phyloP scores from a whole-genome alignment of 2,329 filamentous ascomycete genomes.

The Aspergillus oerlinghausenensis region DNA sequence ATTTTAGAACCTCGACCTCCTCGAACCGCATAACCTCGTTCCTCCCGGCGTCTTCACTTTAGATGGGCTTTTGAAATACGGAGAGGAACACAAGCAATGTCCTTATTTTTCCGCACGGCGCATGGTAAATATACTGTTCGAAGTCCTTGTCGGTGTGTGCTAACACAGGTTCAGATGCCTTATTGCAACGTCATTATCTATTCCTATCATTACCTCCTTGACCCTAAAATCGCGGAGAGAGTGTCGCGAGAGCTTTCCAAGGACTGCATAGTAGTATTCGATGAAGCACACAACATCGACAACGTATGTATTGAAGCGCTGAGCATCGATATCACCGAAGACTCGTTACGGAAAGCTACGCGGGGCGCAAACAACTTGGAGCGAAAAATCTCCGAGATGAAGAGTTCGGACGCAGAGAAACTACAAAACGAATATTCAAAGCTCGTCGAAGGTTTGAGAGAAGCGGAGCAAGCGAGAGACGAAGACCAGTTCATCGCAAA shows the following conservation, averaged over 20 bases:
- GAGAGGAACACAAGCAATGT: constrained; percentile 93
- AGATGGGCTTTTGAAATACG: constrained; percentile 81
- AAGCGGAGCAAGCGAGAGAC: constrained; percentile 81
- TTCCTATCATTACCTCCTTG: constrained; percentile 95
- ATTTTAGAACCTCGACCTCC: constrained; percentile 75
- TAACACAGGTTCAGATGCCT: constrained; percentile 65
- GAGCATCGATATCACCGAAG: constrained; percentile 94
- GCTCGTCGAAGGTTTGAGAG: constrained; percentile 83
- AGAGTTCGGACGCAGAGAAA: constrained; percentile 89
- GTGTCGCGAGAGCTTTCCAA: constrained; percentile 95
- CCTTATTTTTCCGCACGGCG: constrained; percentile 93
- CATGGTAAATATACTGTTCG: constrained; percentile 59
- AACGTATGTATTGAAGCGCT: constrained; percentile 98
- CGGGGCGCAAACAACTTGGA: constrained; percentile 88
- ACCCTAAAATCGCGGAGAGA: constrained; percentile 94
- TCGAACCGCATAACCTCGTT: constrained; percentile 91
- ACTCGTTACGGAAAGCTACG: constrained; percentile 85
- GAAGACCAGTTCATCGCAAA: constrained; percentile 98
- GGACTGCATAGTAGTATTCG: constrained; percentile 97
- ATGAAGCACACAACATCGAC: constrained; percentile 98
- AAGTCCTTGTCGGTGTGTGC: not conserved
- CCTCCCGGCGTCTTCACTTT: constrained; percentile 95
- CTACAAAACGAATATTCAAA: constrained; percentile 94
- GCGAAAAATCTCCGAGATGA: constrained; percentile 87
- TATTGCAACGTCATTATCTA: constrained; percentile 99